Conservation (phyloP, 139 green algal species). For the Desmodesmus armatus region DNA sequence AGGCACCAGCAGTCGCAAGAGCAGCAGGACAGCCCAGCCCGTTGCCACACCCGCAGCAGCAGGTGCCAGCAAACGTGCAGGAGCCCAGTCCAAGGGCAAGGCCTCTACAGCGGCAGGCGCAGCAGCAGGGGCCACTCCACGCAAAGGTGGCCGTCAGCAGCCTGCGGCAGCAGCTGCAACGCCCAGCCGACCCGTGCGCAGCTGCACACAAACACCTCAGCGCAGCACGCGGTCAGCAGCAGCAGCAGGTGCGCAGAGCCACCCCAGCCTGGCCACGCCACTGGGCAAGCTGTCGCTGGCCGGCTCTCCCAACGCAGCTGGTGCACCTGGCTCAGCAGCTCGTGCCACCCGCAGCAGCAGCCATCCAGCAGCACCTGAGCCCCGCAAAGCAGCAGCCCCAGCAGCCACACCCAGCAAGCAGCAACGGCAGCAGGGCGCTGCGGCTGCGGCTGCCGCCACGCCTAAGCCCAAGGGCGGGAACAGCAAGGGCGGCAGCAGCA, state of each 20-base stretch:
- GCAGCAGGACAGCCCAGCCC: neutral
- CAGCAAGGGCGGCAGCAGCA: neutral
- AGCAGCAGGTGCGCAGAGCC: constrained; percentile 1
- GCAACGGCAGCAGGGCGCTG: neutral
- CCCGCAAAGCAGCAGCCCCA: neutral
- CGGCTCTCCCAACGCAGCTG: no score
- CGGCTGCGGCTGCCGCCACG: no score
- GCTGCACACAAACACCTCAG: constrained; percentile 29
- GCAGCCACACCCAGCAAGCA: constrained; percentile 1
- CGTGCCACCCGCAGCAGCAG: neutral
- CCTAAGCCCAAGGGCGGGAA: neutral
- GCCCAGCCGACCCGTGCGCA: constrained; percentile 6
- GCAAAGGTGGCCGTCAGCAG: neutral
- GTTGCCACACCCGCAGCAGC: neutral
- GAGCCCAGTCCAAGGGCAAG: neutral
- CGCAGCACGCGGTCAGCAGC: no score
- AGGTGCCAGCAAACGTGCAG: neutral
- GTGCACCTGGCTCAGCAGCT: neutral
- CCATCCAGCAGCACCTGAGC: constrained; percentile 3
- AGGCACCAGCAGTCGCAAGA: neutral
- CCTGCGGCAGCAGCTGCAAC: neutral
- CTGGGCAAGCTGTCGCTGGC: constrained; percentile 18
- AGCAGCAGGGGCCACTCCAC: constrained; percentile 19
- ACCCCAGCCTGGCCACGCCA: constrained; percentile 29
- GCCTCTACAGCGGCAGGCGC: neutral